phyloP scores from a whole-genome alignment of 2,329 filamentous ascomycete genomes.

The Fusarium xyrophilum region DNA sequence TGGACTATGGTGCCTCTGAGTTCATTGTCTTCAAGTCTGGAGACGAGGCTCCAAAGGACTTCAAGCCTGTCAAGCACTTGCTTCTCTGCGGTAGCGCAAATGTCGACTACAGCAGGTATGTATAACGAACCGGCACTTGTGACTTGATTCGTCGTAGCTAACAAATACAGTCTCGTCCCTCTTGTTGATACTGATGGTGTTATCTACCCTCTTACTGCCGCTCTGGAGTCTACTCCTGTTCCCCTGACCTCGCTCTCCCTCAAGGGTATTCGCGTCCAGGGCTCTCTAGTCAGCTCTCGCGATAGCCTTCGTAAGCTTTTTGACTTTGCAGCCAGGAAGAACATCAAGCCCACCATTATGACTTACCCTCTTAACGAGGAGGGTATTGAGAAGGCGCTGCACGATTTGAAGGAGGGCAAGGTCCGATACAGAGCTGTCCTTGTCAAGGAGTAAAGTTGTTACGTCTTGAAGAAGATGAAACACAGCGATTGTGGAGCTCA shows the following conservation, averaged over 20 bases:
- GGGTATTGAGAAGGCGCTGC: constrained; percentile 47
- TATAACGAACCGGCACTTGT: accelerated
- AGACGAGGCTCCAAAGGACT: constrained; percentile 21
- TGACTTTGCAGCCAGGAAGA: constrained; percentile 40
- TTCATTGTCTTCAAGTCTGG: constrained; percentile 32
- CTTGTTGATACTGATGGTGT: constrained; percentile 23
- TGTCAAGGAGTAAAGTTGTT: constrained; percentile 26
- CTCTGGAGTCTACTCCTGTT: constrained; percentile 13
- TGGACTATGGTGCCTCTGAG: constrained; percentile 38
- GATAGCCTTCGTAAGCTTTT: constrained; percentile 35
- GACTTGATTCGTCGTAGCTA: background rate
- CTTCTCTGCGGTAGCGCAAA: constrained; percentile 29
- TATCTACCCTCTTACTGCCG: constrained; percentile 29
- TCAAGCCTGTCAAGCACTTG: constrained; percentile 32
- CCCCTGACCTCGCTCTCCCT: constrained; percentile 23
- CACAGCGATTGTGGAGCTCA: background rate
- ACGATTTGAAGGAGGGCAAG: constrained; percentile 45
- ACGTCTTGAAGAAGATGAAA: background rate
- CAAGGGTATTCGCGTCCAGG: constrained; percentile 23
- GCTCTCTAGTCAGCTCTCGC: constrained; percentile 22
- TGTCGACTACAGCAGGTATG: constrained; percentile 27
- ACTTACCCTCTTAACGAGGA: constrained; percentile 42
- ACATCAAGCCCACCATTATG: constrained; percentile 41
- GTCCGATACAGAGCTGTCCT: constrained; percentile 43
- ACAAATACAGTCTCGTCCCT: constrained; percentile 6